These are phyloP conservation scores for Blastomyces emzantsi DNA, from an alignment of 2,329 filamentous ascomycete species.

Conservation along the genomic window DNA sequence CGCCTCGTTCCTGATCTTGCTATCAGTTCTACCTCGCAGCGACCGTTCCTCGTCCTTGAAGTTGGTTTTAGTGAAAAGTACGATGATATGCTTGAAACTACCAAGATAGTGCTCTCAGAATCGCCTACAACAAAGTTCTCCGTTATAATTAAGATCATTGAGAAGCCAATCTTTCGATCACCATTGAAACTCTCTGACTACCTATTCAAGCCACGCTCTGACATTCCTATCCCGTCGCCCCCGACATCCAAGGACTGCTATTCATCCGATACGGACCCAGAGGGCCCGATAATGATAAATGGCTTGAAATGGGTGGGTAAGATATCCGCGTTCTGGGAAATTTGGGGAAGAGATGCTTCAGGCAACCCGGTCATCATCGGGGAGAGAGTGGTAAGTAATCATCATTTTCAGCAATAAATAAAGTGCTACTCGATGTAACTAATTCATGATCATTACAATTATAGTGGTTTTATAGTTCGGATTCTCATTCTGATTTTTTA, in stretches of 20 bases:
- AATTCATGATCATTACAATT: neutral
- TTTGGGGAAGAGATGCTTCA: neutral
- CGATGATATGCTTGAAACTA: neutral
- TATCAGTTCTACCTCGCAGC: neutral
- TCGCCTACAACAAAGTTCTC: neutral
- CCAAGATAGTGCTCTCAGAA: neutral
- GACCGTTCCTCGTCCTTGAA: neutral
- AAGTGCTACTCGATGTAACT: neutral
- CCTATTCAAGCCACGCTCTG: neutral
- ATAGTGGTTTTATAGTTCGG: neutral
- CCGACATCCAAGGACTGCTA: neutral
- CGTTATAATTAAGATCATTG: neutral
- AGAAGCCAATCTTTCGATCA: neutral
- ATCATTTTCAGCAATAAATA: neutral
- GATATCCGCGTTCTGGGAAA: neutral
- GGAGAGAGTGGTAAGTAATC: neutral
- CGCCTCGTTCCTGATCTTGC: neutral
- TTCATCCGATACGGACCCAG: neutral
- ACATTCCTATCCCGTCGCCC: neutral
- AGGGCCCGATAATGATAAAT: neutral
- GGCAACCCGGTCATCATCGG: neutral
- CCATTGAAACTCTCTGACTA: neutral
- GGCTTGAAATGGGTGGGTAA: conserved; percentile 2
- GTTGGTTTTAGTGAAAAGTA: neutral
- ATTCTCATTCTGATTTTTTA: neutral